Evolutionary conservation across 768 basidiomycete species (phyloP), one percentile per base, ranked within the genome.

Genomic region (Tylopilus cervinicoccineus): DNA sequence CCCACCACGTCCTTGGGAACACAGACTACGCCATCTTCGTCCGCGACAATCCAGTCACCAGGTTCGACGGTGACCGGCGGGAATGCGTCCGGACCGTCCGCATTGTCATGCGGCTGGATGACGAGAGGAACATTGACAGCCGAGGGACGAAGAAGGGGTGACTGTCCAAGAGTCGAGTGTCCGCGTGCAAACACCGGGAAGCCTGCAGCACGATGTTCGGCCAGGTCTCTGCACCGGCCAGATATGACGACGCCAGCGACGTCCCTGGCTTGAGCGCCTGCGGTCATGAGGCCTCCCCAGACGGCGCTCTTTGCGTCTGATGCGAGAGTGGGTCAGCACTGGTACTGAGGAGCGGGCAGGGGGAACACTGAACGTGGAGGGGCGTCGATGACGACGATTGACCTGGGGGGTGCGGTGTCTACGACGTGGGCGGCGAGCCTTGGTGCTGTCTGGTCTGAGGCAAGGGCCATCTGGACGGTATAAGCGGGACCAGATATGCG

Each of bases 241-340:
- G 85, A 88, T 50, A 95, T 85, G 34, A 95, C 72, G 38, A 86
- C 89, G 11, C 89, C 93, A 20, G 72, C 70, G 12, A 82, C 83
- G 17, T 77, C 77, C 47, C 84, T 81, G 12, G 80, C 77, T 60
- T 81, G 78, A 1, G 92, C 92, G 19, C 89, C 89, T 0, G 88
- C 87, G 11, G 89, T 83, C 91, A 93, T 91, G 41, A 91, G 79
- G 17, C 93, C 92, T 20, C 93, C 92, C 93, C 93, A 95, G 6
- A 92, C 88, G 5, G 91, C 90, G 57, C 83, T 86, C 66, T 85
- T 86, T 23, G 75, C 71, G 47, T 81, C 88, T 85, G 63, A 38
- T 20, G n/a, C 11, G 33, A n/a, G 19, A 3, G 34, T 20, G 6
- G 7, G 40, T 62, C 39, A 44, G 38, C 22, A 23, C 29, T 39